Base-by-base conservation (phyloP, 116 monocot species). In the Cymodocea nodosa region DNA sequence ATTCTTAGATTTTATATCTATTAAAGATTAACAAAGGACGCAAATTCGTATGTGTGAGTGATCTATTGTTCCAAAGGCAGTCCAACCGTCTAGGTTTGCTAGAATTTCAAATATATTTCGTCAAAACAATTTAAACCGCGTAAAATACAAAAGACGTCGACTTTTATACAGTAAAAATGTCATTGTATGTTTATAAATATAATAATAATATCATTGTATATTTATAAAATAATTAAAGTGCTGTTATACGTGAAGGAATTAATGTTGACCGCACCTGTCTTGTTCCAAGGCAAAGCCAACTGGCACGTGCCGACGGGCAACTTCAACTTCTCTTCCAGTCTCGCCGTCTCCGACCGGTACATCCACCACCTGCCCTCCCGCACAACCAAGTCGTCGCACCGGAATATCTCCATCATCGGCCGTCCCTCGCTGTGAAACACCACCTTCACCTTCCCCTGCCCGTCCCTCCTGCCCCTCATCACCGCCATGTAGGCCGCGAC, bases 331-430 rank as follows among this genome's bases (percentile, higher is more conserved):
- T 82, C 72, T 76, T 77, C 75, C 74, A 94, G 69, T 76, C 84
- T 70, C 51, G 34, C 64, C 3, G 67, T 72, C 10, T 86, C 76
- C n/a, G 74, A 64, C 76, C 78, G 73, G 75, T 80, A 94, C 78
- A 89, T 30, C 86, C 89, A 82, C 85, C 85, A 86, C 37, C 71
- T 74, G 16, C 93, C 89, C 19, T 82, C 82, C 74, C 72, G 72
- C 62, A 18, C 63, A 68, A 79, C 83, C 76, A 82, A 24, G 11
- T 94, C 84, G 9, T 84, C 84, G 19, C 78, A 78, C 68, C 82
- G 60, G 66, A 94, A 86, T 20, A 94, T 3, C 74, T 89, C 89
- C 75, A 77, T 82, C 89, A 94, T 89, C 49, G 86, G 94, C 69
- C 66, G 76, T 60, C 89, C 86, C 40, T 56, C 51, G 25, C 82